Base-by-base conservation (phyloP, 495 filamentous ascomycete genomes). In the Parathielavia appendiculata region DNA sequence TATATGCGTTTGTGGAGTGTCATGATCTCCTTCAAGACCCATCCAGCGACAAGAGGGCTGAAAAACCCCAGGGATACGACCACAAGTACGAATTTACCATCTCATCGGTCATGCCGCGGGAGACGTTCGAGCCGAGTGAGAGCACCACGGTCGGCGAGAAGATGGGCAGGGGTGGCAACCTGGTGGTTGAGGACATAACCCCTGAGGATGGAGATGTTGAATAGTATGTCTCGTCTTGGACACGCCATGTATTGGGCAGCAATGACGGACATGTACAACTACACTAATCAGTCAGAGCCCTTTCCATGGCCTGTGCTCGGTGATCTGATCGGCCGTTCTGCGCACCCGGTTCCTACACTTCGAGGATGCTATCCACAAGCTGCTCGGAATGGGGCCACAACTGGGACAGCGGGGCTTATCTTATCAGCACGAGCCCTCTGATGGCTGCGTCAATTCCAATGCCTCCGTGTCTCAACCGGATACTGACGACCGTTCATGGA, bases 1-100 rank as follows among this genome's bases (percentile, higher is more conserved):
- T 98, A 0, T 97, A 98, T 72, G 95, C 92, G 1, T 96, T 95
- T 72, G 91, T 97, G 3, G 95, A 97, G 66, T 97, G 93, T 71
- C 86, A 92, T 69, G 86, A 90, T 52, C 57, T 85, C 0, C 59
- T 91, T 10, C 69, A 76, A 35, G 65, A 65, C 17, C 69, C 70
- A 20, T 63, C 71, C 12, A 51, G 62, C 11, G 74, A 72, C 10
- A 60, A 69, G 20, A 65, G 67, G n/a, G 68, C 69, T 0, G 60
- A 70, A 36, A 75, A 83, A 63, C 91, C 91, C 0, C 73, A 79
- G 35, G 83, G 71, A 19, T 96, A 89, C 69, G 73, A 85, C 55
- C 92, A 96, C 66, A 73, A 83, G 55, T 98, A 92, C 68, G 70
- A 71, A 14, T 97, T 98, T 70, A 80, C 80, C 51, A 82, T 98